Evolutionary conservation across 345 rosid genomes (phyloP).

Genomic region (Dovyalis caffra): DNA sequence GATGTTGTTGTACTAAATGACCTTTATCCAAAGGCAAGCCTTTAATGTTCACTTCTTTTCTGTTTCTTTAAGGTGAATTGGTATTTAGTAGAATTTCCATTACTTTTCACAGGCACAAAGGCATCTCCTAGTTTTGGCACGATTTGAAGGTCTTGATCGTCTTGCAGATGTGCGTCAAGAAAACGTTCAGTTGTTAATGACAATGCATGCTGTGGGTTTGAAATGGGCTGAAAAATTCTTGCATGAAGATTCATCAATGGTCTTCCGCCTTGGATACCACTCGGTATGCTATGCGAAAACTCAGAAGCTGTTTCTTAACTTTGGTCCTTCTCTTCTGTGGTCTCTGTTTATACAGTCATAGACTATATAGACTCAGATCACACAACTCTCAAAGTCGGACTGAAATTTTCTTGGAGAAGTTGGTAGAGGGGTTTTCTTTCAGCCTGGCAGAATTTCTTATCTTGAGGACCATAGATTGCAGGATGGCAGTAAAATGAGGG

Average conservation of each 20-base stretch:
- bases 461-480: not conserved
- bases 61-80: conserved; percentile 7
- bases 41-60: not conserved
- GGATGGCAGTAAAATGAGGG: not conserved
- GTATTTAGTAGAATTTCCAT: not conserved
- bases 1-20: conserved; percentile 73
- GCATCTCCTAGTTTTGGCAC: conserved; percentile 71
- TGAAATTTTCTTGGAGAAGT: conserved; percentile 8
- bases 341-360: not conserved
- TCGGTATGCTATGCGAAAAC: conserved; percentile 41
- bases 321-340: not conserved
- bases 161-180: conserved; percentile 64
- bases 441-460: no score
- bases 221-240: conserved; percentile 70
- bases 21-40: conserved; percentile 73
- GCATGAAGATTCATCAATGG: conserved; percentile 61
- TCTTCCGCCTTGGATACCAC: conserved; percentile 95
- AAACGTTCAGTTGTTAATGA: conserved; percentile 53
- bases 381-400: not conserved
- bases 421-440: not conserved
- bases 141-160: conserved; percentile 54
- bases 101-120: conserved; percentile 57
- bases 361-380: not conserved
- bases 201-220: conserved; percentile 72
- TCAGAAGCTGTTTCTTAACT: not conserved